Conservation (phyloP, 129 eudicot genomes). For the Escallonia rubra region DNA sequence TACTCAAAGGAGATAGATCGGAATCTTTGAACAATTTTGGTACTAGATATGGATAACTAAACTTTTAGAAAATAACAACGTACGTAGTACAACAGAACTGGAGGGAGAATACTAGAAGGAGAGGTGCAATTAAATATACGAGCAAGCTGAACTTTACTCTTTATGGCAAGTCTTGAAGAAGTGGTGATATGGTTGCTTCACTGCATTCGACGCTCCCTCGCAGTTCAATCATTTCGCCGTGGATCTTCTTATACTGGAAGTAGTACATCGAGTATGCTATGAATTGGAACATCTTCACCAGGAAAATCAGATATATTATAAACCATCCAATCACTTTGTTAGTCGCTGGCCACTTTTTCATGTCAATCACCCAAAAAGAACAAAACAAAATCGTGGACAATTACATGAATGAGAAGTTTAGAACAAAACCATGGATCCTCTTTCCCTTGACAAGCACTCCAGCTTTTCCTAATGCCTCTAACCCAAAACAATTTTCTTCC, state of each 20-base stretch:
- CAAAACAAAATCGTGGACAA: background rate
- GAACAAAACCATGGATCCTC: constrained; percentile 22
- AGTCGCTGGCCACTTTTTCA: background rate
- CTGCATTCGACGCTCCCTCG: too few species aligned
- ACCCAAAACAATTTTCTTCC: constrained; percentile 15
- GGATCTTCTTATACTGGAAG: constrained; percentile 1
- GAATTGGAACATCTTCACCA: background rate
- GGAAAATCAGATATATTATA: background rate
- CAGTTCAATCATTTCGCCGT: background rate
- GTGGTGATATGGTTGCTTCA: background rate
- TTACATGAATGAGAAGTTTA: background rate
- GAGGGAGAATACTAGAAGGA: too few species aligned
- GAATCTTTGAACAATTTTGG: too few species aligned
- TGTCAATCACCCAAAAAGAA: background rate
- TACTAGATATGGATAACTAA: too few species aligned
- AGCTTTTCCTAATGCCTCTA: constrained; percentile 35
- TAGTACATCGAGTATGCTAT: background rate
- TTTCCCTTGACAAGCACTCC: constrained; percentile 33
- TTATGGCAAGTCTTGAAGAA: background rate
- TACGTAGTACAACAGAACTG: too few species aligned
- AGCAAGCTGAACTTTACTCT: too few species aligned
- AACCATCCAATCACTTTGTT: background rate
- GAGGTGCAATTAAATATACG: too few species aligned
- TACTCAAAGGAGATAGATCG: too few species aligned
- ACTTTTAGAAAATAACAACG: too few species aligned